Percentiles rank a stretch among this genome's conserved stretches.
Conservation (phyloP, 352 stramenopile genomes). For the Pythium rishiriense region DNA sequence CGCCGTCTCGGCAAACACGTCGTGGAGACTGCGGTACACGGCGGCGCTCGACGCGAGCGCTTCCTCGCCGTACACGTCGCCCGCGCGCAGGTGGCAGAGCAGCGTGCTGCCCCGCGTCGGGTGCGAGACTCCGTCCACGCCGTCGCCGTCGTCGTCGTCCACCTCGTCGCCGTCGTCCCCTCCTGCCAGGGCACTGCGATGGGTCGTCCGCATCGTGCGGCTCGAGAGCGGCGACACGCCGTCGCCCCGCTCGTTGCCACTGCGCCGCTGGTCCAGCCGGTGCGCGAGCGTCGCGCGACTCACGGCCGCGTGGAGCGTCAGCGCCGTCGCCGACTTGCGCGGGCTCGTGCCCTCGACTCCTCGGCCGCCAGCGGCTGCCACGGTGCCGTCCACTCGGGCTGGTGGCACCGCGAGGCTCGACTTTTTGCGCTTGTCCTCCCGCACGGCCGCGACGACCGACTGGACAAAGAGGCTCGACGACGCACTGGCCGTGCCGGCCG, state of each 20-base stretch:
- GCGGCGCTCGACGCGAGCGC: slow-evolving; percentile 23
- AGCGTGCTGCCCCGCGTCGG: slow-evolving; percentile 21
- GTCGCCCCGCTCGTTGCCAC: neutral
- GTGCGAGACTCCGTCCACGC: neutral
- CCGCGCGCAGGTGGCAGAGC: slow-evolving; percentile 40
- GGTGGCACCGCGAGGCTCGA: neutral
- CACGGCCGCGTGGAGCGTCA: slow-evolving; percentile 22
- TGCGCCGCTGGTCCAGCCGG: slow-evolving; percentile 14
- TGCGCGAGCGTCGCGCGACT: slow-evolving; percentile 17
- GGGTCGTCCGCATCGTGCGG: neutral
- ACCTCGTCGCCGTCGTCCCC: neutral
- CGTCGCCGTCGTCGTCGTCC: neutral
- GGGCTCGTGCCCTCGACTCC: neutral
- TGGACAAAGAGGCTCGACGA: slow-evolving; percentile 38
- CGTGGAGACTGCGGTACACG: slow-evolving; percentile 21
- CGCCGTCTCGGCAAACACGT: slow-evolving; percentile 28
- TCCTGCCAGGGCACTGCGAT: neutral
- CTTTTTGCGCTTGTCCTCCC: slow-evolving; percentile 25
- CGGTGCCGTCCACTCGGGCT: no score
- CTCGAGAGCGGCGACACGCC: neutral
- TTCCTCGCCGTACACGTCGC: slow-evolving; percentile 61
- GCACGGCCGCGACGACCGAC: slow-evolving; percentile 54
- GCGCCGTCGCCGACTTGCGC: slow-evolving; percentile 3
- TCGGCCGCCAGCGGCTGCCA: no score
- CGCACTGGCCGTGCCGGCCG: neutral